Evolutionary conservation across 805 yeast species (phyloP).

Genomic region (Candida montana): DNA sequence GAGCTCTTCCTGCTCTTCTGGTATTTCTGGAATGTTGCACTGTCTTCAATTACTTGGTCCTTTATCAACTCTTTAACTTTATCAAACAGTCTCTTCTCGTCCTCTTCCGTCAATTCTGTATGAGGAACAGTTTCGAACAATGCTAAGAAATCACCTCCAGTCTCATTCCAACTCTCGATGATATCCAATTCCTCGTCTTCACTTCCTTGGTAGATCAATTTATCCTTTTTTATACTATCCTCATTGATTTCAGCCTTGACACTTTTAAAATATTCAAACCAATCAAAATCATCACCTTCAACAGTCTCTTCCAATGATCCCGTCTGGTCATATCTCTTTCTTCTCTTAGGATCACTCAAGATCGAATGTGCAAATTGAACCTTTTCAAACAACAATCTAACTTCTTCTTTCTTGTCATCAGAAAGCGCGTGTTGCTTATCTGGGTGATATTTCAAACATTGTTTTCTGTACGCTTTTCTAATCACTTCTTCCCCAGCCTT

Average conservation of each 20-base stretch:
- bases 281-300: constrained; percentile 35
- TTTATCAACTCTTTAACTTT: constrained; percentile 44
- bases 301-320: constrained; percentile 49
- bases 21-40: constrained; percentile 47
- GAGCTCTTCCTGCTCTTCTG: constrained; percentile 41
- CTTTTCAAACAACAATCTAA: constrained; percentile 49
- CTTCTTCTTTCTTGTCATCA: constrained; percentile 28
- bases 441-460: constrained; percentile 64
- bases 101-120: constrained; percentile 52
- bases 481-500: constrained; percentile 47
- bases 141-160: constrained; percentile 62
- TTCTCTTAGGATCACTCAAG: constrained; percentile 50
- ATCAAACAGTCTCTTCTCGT: constrained; percentile 55
- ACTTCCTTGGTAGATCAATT: constrained; percentile 54
- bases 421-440: constrained; percentile 47
- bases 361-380: constrained; percentile 74
- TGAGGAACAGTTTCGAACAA: constrained; percentile 78
- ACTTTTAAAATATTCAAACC: constrained; percentile 52
- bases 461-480: constrained; percentile 60
- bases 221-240: constrained; percentile 69
- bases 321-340: constrained; percentile 61
- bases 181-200: constrained; percentile 59
- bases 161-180: constrained; percentile 47
- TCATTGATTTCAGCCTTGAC: constrained; percentile 46
- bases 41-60: constrained; percentile 31